Conservation (phyloP, 176 grass and related monocot species). For the Saccharum spontaneum region DNA sequence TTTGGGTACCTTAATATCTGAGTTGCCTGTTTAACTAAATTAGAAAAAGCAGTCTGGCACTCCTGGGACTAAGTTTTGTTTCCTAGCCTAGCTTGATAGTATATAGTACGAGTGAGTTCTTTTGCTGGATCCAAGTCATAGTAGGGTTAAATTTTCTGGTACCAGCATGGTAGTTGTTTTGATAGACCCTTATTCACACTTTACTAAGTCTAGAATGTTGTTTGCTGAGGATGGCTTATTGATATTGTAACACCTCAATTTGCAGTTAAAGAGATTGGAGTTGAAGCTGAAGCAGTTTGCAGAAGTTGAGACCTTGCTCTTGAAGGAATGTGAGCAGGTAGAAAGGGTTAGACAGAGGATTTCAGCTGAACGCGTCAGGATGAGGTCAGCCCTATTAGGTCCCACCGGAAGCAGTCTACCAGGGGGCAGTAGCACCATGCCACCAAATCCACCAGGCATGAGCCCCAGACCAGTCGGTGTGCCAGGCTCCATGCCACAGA, state of each 20-base stretch:
- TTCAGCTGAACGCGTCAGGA: conserved; percentile 50
- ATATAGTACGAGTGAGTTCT: neutral
- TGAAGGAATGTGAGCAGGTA: conserved; percentile 95
- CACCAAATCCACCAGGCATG: conserved; percentile 33
- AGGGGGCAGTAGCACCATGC: conserved; percentile 22
- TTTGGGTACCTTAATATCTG: neutral
- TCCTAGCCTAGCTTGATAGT: conserved; percentile 25
- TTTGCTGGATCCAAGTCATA: neutral
- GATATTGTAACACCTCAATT: conserved; percentile 25
- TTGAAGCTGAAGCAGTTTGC: conserved; percentile 96
- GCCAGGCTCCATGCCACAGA: conserved; percentile 38
- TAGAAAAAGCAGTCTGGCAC: neutral
- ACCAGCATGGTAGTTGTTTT: neutral
- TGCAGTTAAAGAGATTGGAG: conserved; percentile 95
- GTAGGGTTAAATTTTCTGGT: neutral
- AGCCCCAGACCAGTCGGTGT: conserved; percentile 40
- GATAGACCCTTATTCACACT: neutral
- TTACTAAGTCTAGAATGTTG: conserved; percentile 4
- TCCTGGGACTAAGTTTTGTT: neutral
- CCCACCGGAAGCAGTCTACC: conserved; percentile 21
- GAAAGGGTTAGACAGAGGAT: conserved; percentile 73
- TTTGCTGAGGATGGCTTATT: conserved; percentile 5
- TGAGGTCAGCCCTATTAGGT: conserved; percentile 45
- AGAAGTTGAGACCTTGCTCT: conserved; percentile 81
- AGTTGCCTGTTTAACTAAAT: neutral